These are phyloP conservation scores for Lophiostoma macrostomum DNA, from an alignment of 495 filamentous ascomycete genomes.

Conservation along the genomic window DNA sequence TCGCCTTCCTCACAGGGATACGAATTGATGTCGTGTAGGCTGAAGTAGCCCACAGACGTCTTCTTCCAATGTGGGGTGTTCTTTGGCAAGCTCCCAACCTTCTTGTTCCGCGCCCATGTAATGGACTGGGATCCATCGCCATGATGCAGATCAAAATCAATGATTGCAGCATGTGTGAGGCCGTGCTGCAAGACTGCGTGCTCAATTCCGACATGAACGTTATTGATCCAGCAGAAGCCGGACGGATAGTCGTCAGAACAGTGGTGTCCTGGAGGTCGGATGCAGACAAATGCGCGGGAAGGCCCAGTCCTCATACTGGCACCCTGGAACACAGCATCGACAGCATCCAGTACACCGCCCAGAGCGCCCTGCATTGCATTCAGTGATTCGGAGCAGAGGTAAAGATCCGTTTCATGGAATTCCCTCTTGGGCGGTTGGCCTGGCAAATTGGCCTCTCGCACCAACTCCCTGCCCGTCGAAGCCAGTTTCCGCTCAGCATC, in stretches of 20 bases:
- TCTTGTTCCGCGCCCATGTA: conserved; percentile 78
- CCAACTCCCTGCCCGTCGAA: conserved; percentile 69
- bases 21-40: conserved; percentile 94
- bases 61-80: conserved; percentile 70
- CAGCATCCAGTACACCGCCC: conserved; percentile 84
- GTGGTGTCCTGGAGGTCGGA: conserved; percentile 89
- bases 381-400: conserved; percentile 79
- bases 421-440: conserved; percentile 44
- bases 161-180: conserved; percentile 88
- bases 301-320: conserved; percentile 47
- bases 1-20: conserved; percentile 92
- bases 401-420: conserved; percentile 82
- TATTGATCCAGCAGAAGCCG: conserved; percentile 98
- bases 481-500: conserved; percentile 71
- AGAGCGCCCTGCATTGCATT: conserved; percentile 85
- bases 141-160: conserved; percentile 96
- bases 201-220: conserved; percentile 94
- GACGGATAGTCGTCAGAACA: conserved; percentile 84
- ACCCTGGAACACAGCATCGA: conserved; percentile 74
- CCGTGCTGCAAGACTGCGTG: conserved; percentile 78
- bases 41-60: conserved; percentile 90
- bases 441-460: conserved; percentile 53
- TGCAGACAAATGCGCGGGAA: conserved; percentile 75
- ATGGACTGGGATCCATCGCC: conserved; percentile 94
- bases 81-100: conserved; percentile 54